phyloP scores from a whole-genome alignment of 2,329 filamentous ascomycete species.

The Exophiala lecanii-corni region DNA sequence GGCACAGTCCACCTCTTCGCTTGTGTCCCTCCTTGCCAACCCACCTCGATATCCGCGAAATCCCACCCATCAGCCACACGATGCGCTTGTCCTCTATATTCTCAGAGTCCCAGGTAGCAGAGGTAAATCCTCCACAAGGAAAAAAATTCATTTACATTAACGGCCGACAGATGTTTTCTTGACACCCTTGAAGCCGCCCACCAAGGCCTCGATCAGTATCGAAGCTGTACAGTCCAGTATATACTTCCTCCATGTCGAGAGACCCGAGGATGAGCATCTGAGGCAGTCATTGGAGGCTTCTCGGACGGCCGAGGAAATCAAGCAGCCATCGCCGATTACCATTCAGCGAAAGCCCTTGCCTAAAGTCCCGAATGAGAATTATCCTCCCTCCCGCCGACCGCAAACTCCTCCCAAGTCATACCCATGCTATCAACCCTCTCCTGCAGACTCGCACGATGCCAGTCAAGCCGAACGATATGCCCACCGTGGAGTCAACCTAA shows the following conservation, averaged over 20 bases:
- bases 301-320: slow-evolving; percentile 14
- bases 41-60: slow-evolving; percentile 81
- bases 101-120: slow-evolving; percentile 85
- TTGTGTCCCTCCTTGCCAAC: slow-evolving; percentile 77
- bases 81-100: slow-evolving; percentile 81
- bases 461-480: slow-evolving; percentile 20
- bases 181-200: slow-evolving; percentile 80
- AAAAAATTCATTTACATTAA: no score
- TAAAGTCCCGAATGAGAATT: slow-evolving; percentile 18
- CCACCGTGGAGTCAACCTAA: slow-evolving; percentile 18
- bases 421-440: slow-evolving; percentile 19
- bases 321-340: slow-evolving; percentile 4
- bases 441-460: slow-evolving; percentile 6
- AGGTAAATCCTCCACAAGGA: slow-evolving; percentile 61
- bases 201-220: slow-evolving; percentile 75
- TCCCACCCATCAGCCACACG: slow-evolving; percentile 62
- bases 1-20: slow-evolving; percentile 73
- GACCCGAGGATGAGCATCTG: slow-evolving; percentile 51
- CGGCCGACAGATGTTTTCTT: slow-evolving; percentile 78
- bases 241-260: slow-evolving; percentile 83
- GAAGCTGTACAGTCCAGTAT: slow-evolving; percentile 82
- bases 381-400: slow-evolving; percentile 20
- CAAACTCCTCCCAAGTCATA: slow-evolving; percentile 23
- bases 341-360: slow-evolving; percentile 28
- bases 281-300: slow-evolving; percentile 38